Base-by-base conservation (phyloP, 768 basidiomycete species). In the Erythrobasidium yunnanense region DNA sequence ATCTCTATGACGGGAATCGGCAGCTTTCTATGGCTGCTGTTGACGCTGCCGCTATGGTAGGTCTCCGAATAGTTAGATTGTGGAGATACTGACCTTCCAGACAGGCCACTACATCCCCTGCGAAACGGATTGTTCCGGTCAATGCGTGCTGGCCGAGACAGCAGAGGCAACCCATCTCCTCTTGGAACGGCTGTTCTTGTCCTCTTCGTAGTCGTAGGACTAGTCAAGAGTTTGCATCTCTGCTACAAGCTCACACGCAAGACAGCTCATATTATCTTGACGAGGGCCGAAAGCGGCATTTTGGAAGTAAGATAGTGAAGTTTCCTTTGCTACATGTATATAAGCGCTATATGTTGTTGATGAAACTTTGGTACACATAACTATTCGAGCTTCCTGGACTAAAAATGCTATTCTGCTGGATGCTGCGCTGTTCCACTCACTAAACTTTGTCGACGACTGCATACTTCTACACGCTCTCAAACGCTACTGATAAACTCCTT, bases 1-100 rank as follows among this genome's bases (percentile, higher is more conserved):
- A 63, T 63, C 47, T 50, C 47, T 5, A 63, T 63, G 60, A 63
- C 60, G n/a, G 49, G 60, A 13, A 63, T 63, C 17, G 60, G 60
- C 23, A 63, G 60, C 32, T 63, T 63, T 25, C 46, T 63, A 29
- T 63, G 60, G 60, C 17, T 63, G 4, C 46, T 63, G 2, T 2
- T 63, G 25, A 50, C 60, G 18, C 47, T 63, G 30, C 60, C 60
- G 29, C 32, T 63, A 2, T 51, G 25, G 60, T 63, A 49, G 15
- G 58, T 20, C 38, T 42, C 38, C n/a, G 38, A 11, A 42, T 42
- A 11, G 11, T 42, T 42, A n/a, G 11, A 11, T 42, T 42, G 38
- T n/a, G 11, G 49, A 25, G 49, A 51, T 13, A 11, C 49, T 8
- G 49, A 20, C 52, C 47, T 23, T n/a, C 27, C 13, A 30, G 7